Percentiles rank a stretch among this genome's conserved stretches.
These are phyloP conservation scores for Euphorbia tirucalli DNA, from an alignment of 345 rosid genomes.

Conservation along the genomic window DNA sequence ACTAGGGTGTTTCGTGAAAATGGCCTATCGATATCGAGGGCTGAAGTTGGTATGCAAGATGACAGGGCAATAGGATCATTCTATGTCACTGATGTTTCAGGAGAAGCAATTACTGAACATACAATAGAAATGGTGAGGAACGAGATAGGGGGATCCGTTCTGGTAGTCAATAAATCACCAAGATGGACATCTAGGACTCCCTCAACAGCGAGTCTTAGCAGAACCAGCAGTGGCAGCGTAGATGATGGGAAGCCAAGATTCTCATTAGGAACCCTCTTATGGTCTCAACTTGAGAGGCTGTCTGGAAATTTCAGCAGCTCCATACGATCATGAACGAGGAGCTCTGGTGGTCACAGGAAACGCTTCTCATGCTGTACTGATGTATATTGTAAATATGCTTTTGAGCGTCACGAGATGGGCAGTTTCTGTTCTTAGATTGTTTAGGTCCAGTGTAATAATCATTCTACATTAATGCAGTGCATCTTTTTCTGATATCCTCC, in stretches of 20 bases:
- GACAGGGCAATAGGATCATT: slow-evolving; percentile 68
- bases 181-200: slow-evolving; percentile 30
- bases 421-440: slow-evolving; percentile 4
- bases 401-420: background rate
- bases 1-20: slow-evolving; percentile 66
- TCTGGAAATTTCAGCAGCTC: slow-evolving; percentile 54
- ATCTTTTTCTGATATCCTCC: background rate
- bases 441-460: slow-evolving; percentile 4
- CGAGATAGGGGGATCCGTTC: slow-evolving; percentile 61
- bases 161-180: slow-evolving; percentile 41
- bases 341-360: slow-evolving; percentile 8
- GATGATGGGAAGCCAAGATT: slow-evolving; percentile 38
- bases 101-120: slow-evolving; percentile 39
- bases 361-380: slow-evolving; percentile 1
- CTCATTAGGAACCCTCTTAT: slow-evolving; percentile 60
- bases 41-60: slow-evolving; percentile 53
- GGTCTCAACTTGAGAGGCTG: slow-evolving; percentile 71
- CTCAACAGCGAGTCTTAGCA: slow-evolving; percentile 23
- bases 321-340: slow-evolving; percentile 34
- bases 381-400: slow-evolving; percentile 8
- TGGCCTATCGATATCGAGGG: slow-evolving; percentile 65
- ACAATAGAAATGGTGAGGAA: slow-evolving; percentile 49
- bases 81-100: slow-evolving; percentile 63
- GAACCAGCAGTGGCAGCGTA: slow-evolving; percentile 19
- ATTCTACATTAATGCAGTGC: background rate